Evolutionary conservation across 2,329 filamentous ascomycete genomes (phyloP).

Genomic region (Verticillium albo-atrum): DNA sequence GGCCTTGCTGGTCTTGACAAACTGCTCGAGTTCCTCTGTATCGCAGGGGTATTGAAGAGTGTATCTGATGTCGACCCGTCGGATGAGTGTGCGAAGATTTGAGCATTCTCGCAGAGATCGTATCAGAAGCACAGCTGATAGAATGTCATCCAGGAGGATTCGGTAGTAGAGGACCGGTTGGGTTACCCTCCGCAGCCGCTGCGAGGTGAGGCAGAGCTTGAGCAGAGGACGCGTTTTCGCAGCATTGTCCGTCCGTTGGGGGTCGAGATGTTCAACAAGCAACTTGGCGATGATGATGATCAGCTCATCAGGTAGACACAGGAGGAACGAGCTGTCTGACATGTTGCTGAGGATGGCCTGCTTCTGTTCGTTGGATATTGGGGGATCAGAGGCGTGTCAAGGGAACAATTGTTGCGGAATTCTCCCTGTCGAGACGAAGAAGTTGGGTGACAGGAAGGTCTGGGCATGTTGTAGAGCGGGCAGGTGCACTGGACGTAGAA

Average conservation of each 20-base stretch:
- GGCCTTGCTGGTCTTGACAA: no score
- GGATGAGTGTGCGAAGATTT: not conserved
- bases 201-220: not conserved
- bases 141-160: not conserved
- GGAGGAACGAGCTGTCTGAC: not conserved
- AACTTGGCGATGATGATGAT: not conserved
- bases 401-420: no score
- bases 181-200: not conserved
- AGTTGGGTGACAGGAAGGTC: no score
- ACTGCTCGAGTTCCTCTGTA: not conserved
- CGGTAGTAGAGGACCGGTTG: not conserved
- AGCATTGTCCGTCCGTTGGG: not conserved
- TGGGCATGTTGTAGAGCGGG: no score
- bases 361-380: not conserved
- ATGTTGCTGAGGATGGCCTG: not conserved
- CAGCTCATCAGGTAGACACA: not conserved
- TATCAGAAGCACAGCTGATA: not conserved
- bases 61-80: not conserved
- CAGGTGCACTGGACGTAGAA: no score
- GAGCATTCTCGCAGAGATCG: not conserved
- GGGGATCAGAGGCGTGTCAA: not conserved
- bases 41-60: not conserved
- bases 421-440: no score
- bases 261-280: not conserved
- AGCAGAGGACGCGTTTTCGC: not conserved